Evolutionary conservation across 257 asterid species (phyloP), one percentile per base, ranked within the genome.

Genomic region (Apocynum venetum): DNA sequence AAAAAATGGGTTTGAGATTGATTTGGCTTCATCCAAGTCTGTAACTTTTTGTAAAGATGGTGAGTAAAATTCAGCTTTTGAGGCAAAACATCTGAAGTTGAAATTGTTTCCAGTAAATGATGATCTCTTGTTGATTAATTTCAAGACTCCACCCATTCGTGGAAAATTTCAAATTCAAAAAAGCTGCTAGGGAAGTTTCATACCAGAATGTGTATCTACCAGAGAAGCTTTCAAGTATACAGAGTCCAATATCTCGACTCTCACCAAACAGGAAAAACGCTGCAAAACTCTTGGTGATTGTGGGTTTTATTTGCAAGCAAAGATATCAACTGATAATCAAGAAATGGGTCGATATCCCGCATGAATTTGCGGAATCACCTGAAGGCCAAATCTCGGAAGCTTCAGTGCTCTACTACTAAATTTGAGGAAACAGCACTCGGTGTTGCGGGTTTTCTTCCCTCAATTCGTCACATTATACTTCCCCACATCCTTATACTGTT

Each of bases 1-100:
- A 89, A 86, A 87, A 35, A 93, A 77, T 14, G 97, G 89, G 80
- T 82, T 90, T 78, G 84, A 68, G 66, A 82, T 38, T 41, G 88
- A 83, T 35, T 64, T 80, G 80, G 76, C 13, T 51, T 63, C 77
- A 74, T 31, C n/a, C 61, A 72, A 68, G 10, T 61, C 71, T 63
- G 66, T 56, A 36, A 79, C 60, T 20, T 55, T 72, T 77, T 88
- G 96, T 74, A 89, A 80, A 43, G 86, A 65, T 40, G 90, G 77
- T 75, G 74, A 81, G n/a, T 76, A 68, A 53, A 48, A 38, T 49
- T 61, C 10, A 31, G 47, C 8, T 36, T 78, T 41, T 72, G 78
- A 66, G 10, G 43, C 47, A 17, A 76, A 47, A 76, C 3, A 7
- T 10, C 63, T 60, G 71, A 14, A 65, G 48, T 40, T 65, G 71